Conservation (phyloP, 352 stramenopile species). For the Globisporangium ultimum region DNA sequence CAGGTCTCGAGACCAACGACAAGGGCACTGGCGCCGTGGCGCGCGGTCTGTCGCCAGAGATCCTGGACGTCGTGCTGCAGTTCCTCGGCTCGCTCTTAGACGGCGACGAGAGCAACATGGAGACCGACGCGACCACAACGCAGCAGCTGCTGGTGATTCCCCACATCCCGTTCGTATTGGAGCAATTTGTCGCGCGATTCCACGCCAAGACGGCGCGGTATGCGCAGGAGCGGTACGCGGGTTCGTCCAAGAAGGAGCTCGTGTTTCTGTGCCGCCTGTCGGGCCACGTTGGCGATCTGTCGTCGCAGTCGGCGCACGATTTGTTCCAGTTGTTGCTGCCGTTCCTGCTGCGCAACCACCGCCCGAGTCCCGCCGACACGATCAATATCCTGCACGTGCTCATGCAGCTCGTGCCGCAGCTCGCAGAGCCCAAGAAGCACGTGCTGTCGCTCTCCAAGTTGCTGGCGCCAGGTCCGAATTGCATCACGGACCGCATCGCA, state of each 20-base stretch:
- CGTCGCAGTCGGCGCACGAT: constrained; percentile 45
- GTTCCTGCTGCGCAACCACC: constrained; percentile 83
- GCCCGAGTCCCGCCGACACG: constrained; percentile 66
- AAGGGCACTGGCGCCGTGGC: constrained; percentile 15
- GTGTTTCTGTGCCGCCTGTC: constrained; percentile 78
- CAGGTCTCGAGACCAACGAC: constrained; percentile 35
- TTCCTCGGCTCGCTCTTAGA: constrained; percentile 82
- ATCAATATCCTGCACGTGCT: constrained; percentile 81
- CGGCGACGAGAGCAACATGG: constrained; percentile 46
- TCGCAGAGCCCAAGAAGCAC: constrained; percentile 71
- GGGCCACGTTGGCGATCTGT: constrained; percentile 38
- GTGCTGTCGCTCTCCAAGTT: constrained; percentile 73
- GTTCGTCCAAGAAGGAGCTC: constrained; percentile 80
- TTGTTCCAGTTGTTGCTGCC: constrained; percentile 85
- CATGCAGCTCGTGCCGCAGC: constrained; percentile 66
- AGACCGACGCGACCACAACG: constrained; percentile 16
- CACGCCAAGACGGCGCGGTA: constrained; percentile 78
- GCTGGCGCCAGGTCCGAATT: constrained; percentile 72
- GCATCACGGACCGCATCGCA: constrained; percentile 52
- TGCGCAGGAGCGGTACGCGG: constrained; percentile 65
- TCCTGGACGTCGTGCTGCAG: constrained; percentile 66
- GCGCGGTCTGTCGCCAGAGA: constrained; percentile 58
- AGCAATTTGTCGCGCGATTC: constrained; percentile 81
- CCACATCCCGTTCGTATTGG: constrained; percentile 74
- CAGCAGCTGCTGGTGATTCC: constrained; percentile 39